These are phyloP conservation scores for Syzygium malaccense DNA, from an alignment of 441 rosid species.

Conservation along the genomic window DNA sequence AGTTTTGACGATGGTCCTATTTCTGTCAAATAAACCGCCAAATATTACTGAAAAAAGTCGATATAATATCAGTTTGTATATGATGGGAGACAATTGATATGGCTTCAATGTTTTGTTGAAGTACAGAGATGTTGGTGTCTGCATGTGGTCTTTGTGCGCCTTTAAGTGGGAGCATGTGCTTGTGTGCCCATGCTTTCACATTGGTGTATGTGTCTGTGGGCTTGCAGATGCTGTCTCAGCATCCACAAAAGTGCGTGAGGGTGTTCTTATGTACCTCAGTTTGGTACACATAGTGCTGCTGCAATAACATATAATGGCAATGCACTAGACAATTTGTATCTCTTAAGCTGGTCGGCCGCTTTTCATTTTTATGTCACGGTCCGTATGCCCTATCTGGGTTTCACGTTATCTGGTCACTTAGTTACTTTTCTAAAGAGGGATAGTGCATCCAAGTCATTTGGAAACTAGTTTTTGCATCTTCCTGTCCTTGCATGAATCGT, in stretches of 20 bases:
- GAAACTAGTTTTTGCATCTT: too few species aligned
- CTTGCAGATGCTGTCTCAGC: background rate
- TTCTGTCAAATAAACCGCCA: background rate
- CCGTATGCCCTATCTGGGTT: too few species aligned
- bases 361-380: background rate
- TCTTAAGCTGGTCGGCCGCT: background rate
- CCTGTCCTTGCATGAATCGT: too few species aligned
- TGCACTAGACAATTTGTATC: background rate
- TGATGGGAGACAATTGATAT: background rate
- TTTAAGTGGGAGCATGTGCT: background rate
- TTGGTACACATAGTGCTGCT: background rate
- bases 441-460: too few species aligned
- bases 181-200: background rate
- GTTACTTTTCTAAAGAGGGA: too few species aligned
- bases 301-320: background rate
- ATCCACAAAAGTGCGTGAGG: background rate
- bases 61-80: background rate
- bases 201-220: background rate
- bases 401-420: too few species aligned
- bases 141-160: background rate
- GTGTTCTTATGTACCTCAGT: background rate
- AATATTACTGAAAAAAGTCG: background rate
- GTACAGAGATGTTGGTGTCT: background rate
- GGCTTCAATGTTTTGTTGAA: background rate
- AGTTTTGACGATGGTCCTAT: background rate